phyloP scores from a whole-genome alignment of 148 eudicot genomes.

The Diospyros lotus region DNA sequence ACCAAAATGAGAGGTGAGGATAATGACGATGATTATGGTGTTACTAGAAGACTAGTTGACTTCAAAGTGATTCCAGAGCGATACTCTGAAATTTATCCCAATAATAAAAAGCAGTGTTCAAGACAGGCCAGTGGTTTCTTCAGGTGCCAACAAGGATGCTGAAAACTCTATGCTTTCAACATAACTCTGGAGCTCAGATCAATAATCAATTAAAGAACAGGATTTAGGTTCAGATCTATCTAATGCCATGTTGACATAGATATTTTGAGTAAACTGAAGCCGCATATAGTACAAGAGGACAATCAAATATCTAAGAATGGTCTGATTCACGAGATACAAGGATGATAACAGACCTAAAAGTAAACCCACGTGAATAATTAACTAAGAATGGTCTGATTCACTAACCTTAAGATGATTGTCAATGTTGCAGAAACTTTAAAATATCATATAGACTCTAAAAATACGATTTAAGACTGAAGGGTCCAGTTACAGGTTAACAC shows the following conservation, averaged over 20 bases:
- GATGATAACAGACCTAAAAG: neutral
- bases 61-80: neutral
- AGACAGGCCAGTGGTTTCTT: neutral
- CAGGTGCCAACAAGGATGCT: neutral
- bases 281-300: neutral
- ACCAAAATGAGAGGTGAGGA: neutral
- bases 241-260: neutral
- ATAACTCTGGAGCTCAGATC: neutral
- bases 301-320: too few species aligned
- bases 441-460: neutral
- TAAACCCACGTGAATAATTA: neutral
- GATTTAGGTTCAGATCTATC: neutral
- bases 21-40: neutral
- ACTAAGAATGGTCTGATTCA: neutral
- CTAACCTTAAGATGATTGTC: neutral
- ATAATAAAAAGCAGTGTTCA: neutral
- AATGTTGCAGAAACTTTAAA: neutral
- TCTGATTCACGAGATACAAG: too few species aligned
- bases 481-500: neutral
- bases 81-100: neutral
- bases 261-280: neutral
- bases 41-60: neutral
- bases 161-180: neutral
- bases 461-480: neutral
- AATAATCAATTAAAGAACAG: neutral